These are phyloP conservation scores for Daedaleopsis sinensis DNA, from an alignment of 768 basidiomycete species.

Conservation along the genomic window DNA sequence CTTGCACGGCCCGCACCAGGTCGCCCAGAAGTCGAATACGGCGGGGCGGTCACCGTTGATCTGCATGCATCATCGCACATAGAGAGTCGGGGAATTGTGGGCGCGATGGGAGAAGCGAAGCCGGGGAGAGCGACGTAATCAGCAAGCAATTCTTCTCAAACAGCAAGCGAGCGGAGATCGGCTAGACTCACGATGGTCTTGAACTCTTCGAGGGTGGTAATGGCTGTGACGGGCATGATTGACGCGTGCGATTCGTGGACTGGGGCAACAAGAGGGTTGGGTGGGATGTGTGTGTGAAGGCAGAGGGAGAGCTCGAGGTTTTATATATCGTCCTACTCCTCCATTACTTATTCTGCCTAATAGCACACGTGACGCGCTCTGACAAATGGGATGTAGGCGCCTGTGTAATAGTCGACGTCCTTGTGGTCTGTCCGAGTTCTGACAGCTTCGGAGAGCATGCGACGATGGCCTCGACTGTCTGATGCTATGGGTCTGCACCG, in stretches of 20 bases:
- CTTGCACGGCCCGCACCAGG: constrained; percentile 77
- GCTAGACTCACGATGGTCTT: constrained; percentile 42
- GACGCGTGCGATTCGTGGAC: neutral
- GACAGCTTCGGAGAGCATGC: neutral
- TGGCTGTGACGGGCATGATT: constrained; percentile 22
- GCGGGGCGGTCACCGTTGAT: constrained; percentile 50
- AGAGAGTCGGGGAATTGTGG: constrained; percentile 12
- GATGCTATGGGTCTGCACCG: neutral
- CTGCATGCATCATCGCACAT: constrained; percentile 22
- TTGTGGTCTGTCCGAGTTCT: neutral
- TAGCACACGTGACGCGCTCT: constrained; percentile 13
- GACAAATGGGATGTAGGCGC: constrained; percentile 8
- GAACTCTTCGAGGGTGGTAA: constrained; percentile 27
- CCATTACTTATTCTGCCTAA: constrained; percentile 18
- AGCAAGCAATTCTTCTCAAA: neutral
- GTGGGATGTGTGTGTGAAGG: neutral
- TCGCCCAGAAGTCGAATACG: constrained; percentile 77
- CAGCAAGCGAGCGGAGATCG: neutral
- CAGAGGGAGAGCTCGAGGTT: neutral
- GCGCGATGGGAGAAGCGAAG: constrained; percentile 1
- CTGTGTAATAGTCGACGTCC: constrained; percentile 5
- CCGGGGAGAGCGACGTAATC: neutral
- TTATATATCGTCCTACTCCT: constrained; percentile 10
- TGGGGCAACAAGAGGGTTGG: neutral
- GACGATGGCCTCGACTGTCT: neutral